Conservation (phyloP, 345 rosid genomes). For the Salix viminalis region DNA sequence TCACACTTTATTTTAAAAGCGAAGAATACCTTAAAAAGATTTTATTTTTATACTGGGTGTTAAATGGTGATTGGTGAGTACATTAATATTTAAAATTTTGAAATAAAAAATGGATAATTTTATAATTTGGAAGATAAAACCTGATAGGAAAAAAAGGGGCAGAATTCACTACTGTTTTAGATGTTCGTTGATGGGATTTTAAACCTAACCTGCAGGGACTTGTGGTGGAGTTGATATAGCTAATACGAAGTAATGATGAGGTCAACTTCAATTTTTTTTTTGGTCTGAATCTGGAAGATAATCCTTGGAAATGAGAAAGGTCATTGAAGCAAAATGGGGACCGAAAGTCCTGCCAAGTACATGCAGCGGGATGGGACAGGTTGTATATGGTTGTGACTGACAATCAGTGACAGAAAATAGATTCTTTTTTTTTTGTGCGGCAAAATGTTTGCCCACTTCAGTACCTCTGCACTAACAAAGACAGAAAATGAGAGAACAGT, state of each 20-base stretch:
- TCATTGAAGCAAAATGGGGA: not conserved
- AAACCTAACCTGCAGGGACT: constrained; percentile 11
- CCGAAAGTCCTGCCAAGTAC: not conserved
- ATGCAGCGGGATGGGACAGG: not conserved
- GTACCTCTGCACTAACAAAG: not conserved
- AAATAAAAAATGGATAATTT: not conserved
- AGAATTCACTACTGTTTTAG: not conserved
- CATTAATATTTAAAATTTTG: not conserved
- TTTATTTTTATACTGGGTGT: not conserved
- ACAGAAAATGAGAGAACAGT: not conserved
- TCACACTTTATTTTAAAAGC: not conserved
- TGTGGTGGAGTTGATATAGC: constrained; percentile 5
- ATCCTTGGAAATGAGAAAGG: not conserved
- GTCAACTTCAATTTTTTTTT: no score
- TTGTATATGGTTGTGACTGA: not conserved
- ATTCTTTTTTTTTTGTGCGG: not conserved
- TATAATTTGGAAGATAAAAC: not conserved
- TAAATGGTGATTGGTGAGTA: not conserved
- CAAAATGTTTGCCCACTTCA: not conserved
- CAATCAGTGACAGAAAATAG: not conserved
- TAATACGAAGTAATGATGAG: not conserved
- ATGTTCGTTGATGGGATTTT: not conserved
- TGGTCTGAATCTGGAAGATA: not conserved
- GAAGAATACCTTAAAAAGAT: not conserved
- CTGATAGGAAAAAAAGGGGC: not conserved